Evolutionary conservation across 208 protist species (phyloP).

Genomic region (Kentomonas sorsogonicus): DNA sequence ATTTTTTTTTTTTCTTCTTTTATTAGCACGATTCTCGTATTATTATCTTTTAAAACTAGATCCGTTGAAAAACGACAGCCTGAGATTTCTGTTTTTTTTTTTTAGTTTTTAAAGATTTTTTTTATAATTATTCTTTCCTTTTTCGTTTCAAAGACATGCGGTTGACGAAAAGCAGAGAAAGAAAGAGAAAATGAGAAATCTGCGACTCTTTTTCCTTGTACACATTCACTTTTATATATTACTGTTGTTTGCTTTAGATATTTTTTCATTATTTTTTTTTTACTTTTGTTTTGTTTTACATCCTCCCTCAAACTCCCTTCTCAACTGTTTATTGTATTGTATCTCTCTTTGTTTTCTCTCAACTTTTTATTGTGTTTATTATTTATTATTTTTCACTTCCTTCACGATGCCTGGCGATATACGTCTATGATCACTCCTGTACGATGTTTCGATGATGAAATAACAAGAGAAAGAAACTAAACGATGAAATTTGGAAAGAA

Average conservation of each 20-base stretch:
- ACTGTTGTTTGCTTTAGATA: not conserved
- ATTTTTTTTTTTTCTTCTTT: no score
- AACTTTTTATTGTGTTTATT: not conserved
- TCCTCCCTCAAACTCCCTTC: not conserved
- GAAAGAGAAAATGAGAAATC: not conserved
- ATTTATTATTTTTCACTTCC: conserved; percentile 1
- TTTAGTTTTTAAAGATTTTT: no score
- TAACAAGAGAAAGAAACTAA: not conserved
- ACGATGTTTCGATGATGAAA: not conserved
- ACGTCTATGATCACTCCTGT: no score
- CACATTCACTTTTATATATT: not conserved
- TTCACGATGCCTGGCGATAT: conserved; percentile 1
- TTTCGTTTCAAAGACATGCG: no score
- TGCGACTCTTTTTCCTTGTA: not conserved
- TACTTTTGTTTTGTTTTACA: not conserved
- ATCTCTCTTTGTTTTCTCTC: not conserved
- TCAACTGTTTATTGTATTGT: not conserved
- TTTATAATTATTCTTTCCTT: no score
- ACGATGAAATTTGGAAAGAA: not conserved
- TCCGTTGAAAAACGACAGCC: no score
- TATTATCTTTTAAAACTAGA: no score
- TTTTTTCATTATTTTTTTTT: not conserved
- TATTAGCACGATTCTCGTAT: no score
- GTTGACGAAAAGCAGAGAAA: not conserved
- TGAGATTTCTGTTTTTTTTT: no score